Evolutionary conservation across 164 flowering plant genomes (phyloP).

Genomic region (Cinnamomum chago): DNA sequence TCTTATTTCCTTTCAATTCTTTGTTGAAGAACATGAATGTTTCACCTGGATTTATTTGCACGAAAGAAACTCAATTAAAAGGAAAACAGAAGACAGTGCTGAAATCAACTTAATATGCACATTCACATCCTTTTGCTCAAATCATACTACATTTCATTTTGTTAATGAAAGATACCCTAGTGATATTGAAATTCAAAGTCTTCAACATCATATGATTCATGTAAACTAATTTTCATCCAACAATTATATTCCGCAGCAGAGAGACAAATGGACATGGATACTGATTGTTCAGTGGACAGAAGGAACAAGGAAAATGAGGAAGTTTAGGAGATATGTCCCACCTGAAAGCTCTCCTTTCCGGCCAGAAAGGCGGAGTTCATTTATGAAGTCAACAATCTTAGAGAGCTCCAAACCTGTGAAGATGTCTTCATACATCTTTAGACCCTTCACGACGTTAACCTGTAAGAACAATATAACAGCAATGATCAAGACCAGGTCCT

Average conservation of each 20-base stretch:
- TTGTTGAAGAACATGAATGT: slow-evolving; percentile 81
- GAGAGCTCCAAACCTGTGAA: slow-evolving; percentile 72
- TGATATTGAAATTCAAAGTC: not conserved
- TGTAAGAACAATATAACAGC: slow-evolving; percentile 27
- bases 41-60: slow-evolving; percentile 50
- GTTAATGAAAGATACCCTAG: not conserved
- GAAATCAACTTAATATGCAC: not conserved
- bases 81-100: not conserved
- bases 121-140: no score
- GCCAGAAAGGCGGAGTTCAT: slow-evolving; percentile 75
- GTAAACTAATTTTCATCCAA: no score
- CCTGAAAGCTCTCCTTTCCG: slow-evolving; percentile 83
- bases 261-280: not conserved
- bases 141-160: no score
- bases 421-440: slow-evolving; percentile 74
- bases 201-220: not conserved
- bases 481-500: slow-evolving; percentile 2
- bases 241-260: no score
- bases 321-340: slow-evolving; percentile 10
- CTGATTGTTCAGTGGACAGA: not conserved
- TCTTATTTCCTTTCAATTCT: slow-evolving; percentile 79
- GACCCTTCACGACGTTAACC: slow-evolving; percentile 94
- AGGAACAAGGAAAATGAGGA: not conserved
- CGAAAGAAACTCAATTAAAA: slow-evolving; percentile 3
- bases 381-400: slow-evolving; percentile 51